Conservation (phyloP, 306 rosid genomes). For the Myrica gale region DNA sequence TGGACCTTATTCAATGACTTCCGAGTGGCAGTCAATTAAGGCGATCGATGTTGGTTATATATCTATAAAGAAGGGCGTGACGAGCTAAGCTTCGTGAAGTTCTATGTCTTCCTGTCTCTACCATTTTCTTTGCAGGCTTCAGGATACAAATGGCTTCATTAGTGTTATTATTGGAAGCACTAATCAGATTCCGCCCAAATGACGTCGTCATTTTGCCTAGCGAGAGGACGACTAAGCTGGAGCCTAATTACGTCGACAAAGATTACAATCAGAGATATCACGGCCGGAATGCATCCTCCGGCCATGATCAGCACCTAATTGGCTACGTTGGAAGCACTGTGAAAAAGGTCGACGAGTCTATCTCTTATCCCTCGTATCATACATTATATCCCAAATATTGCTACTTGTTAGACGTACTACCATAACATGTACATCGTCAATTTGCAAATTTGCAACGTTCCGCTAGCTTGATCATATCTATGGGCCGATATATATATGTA, state of each 20-base stretch:
- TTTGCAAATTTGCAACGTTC: no score
- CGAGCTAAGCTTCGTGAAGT: neutral
- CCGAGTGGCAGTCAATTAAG: neutral
- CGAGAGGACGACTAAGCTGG: neutral
- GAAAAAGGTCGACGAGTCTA: neutral
- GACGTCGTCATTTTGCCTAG: slow-evolving; percentile 22
- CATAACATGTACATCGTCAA: no score
- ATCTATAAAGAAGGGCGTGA: neutral
- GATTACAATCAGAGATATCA: slow-evolving; percentile 14
- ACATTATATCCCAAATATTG: no score
- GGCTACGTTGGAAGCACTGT: slow-evolving; percentile 19
- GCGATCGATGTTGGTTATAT: neutral
- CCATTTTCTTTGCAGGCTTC: neutral
- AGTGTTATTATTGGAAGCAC: slow-evolving; percentile 40
- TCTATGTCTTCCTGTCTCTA: neutral
- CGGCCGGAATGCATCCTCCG: slow-evolving; percentile 12
- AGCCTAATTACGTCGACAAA: slow-evolving; percentile 1
- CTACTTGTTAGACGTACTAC: no score
- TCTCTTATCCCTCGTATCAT: no score
- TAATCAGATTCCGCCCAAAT: slow-evolving; percentile 25
- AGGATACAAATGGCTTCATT: slow-evolving; percentile 40
- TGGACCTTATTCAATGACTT: neutral
- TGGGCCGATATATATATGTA: no score
- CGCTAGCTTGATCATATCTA: no score
- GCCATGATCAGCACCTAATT: slow-evolving; percentile 22